Base-by-base conservation (phyloP, 306 rosid genomes). In the Gynostemma pentaphyllum region DNA sequence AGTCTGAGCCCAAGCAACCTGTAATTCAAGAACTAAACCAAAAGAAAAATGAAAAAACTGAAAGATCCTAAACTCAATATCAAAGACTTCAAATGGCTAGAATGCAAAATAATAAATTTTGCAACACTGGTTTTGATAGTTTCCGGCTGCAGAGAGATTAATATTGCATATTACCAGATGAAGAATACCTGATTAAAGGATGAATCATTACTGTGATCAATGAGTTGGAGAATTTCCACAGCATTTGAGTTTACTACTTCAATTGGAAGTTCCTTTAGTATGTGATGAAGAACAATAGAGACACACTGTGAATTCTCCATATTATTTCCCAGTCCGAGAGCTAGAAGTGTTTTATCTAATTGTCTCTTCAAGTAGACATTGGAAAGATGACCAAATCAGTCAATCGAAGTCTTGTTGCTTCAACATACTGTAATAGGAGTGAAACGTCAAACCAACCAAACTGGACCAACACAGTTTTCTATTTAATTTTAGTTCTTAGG, bases 1-100 rank as follows among this genome's bases (percentile, higher is more conserved):
- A 92, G 80, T 94, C 95, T 88, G 76, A 92, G 79, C 50, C 98
- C 98, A 54, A 88, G 88, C 76, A 92, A 80, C 71, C 94, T 86
- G 86, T 85, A 92, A 82, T 86, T 92, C 82, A 83, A 72, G 75
- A 82, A 80, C 98, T 88, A 84, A 55, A 68, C 60, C 56, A 37
- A 70, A 68, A 71, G 76, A 13, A 39, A 51, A 19, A 48, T 45
- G 32, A 46, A 12, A 15, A 45, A 46, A 46, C 16, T 64, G 36
- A 67, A 67, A 44, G 26, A 46, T 22, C 26, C 41, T 2, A 21
- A 67, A 67, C n/a, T 21, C 45, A 64, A 9, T 30, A 34, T n/a
- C 27, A 48, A 37, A 52, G 8, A 52, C 21, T 29, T 9, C 21
- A 49, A 24, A 48, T 12, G 53, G 6, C 39, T 16, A 39, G 10